Conservation (phyloP, 495 filamentous ascomycete genomes). For the Penicillium goetzii region DNA sequence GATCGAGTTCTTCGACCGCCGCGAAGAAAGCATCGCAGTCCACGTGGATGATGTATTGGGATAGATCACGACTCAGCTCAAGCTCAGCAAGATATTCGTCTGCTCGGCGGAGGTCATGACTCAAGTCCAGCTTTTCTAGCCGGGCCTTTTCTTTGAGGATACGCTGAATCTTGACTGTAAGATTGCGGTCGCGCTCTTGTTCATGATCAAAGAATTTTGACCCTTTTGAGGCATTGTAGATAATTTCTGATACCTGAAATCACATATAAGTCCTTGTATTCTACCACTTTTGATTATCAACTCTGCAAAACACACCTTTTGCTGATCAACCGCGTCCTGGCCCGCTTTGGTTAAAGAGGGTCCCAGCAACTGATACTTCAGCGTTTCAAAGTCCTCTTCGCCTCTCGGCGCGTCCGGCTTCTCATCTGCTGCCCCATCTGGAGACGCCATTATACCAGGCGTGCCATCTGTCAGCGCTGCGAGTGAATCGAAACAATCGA, state of each 20-base stretch:
- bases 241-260: conserved; percentile 83
- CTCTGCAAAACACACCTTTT: conserved; percentile 57
- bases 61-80: conserved; percentile 78
- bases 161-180: conserved; percentile 84
- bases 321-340: conserved; percentile 91
- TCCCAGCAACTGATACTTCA: conserved; percentile 79
- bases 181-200: conserved; percentile 74
- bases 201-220: conserved; percentile 97
- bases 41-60: conserved; percentile 83
- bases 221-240: conserved; percentile 95
- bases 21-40: conserved; percentile 99
- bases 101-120: conserved; percentile 69
- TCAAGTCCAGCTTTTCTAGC: conserved; percentile 76
- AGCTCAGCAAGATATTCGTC: conserved; percentile 83
- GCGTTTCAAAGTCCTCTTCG: conserved; percentile 49
- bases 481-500: conserved; percentile 21
- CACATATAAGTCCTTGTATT: conserved; percentile 1
- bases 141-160: conserved; percentile 76
- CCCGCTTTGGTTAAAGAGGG: conserved; percentile 94
- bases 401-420: conserved; percentile 11
- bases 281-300: not conserved
- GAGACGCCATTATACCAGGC: conserved; percentile 30
- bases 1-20: conserved; percentile 89
- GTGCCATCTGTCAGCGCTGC: conserved; percentile 15
- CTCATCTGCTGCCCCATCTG: conserved; percentile 27